phyloP scores from a whole-genome alignment of 352 stramenopile species.

The Pythium sp. region DNA sequence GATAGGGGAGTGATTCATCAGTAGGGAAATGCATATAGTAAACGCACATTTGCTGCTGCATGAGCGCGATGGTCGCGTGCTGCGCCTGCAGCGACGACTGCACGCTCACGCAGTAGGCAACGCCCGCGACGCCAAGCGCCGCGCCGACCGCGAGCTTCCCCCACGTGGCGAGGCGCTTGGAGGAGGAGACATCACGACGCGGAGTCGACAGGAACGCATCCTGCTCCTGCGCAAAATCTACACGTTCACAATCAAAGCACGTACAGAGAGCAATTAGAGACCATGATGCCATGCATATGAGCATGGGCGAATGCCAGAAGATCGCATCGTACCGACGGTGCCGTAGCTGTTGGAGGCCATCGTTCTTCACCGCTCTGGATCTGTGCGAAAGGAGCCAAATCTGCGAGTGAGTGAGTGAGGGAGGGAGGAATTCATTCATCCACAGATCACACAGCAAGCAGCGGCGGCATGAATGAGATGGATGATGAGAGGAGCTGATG shows the following conservation, averaged over 20 bases:
- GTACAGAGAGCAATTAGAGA: background rate
- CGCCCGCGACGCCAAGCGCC: constrained; percentile 26
- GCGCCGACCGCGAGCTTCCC: constrained; percentile 32
- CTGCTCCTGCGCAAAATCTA: constrained; percentile 25
- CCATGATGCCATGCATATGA: background rate
- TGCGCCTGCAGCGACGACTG: constrained; percentile 40
- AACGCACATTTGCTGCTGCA: constrained; percentile 54
- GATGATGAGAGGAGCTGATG: constrained; percentile 2
- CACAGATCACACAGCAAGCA: background rate
- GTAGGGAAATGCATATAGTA: background rate
- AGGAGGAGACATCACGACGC: background rate
- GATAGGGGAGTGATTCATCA: background rate
- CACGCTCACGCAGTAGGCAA: constrained; percentile 36
- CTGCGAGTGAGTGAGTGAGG: background rate
- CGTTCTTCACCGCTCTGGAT: background rate
- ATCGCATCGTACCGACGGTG: constrained; percentile 5
- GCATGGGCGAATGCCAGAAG: background rate
- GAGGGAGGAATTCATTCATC: background rate
- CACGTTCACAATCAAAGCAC: background rate
- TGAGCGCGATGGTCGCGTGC: constrained; percentile 29
- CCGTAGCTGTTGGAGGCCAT: constrained; percentile 15
- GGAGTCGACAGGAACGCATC: constrained; percentile 19
- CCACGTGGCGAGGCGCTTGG: constrained; percentile 21
- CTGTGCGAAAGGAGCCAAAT: background rate
- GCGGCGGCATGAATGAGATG: background rate